Conservation (phyloP, 2,329 filamentous ascomycete genomes). For the Curvularia sp. region DNA sequence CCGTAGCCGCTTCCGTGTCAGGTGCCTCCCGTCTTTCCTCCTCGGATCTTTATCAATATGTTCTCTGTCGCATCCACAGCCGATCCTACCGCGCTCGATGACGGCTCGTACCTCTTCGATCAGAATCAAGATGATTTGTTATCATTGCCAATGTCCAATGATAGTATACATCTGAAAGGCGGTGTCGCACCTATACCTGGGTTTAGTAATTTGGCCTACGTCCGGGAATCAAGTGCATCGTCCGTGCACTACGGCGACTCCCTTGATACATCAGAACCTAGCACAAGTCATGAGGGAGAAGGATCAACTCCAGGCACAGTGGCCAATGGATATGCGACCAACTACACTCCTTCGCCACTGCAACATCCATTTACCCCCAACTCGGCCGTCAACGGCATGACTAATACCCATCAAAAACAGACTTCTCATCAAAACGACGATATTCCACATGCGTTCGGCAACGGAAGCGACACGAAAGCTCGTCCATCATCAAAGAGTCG, state of each 20-base stretch:
- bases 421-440: slow-evolving; percentile 23
- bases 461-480: slow-evolving; percentile 20
- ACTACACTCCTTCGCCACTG: slow-evolving; percentile 41
- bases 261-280: slow-evolving; percentile 48
- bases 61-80: slow-evolving; percentile 45
- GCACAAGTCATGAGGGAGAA: slow-evolving; percentile 45
- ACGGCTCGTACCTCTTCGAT: slow-evolving; percentile 47
- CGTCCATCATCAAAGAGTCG: slow-evolving; percentile 22
- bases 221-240: slow-evolving; percentile 50
- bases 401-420: slow-evolving; percentile 16
- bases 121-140: slow-evolving; percentile 42
- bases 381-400: slow-evolving; percentile 26
- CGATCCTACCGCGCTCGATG: slow-evolving; percentile 46
- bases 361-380: slow-evolving; percentile 38
- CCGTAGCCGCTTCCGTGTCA: slow-evolving; percentile 35
- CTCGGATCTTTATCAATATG: slow-evolving; percentile 37
- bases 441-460: slow-evolving; percentile 17
- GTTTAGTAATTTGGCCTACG: slow-evolving; percentile 50
- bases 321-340: slow-evolving; percentile 36
- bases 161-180: slow-evolving; percentile 45
- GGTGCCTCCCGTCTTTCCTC: slow-evolving; percentile 38
- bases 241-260: slow-evolving; percentile 51
- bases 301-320: slow-evolving; percentile 42
- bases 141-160: slow-evolving; percentile 44
- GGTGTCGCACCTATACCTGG: slow-evolving; percentile 41